Evolutionary conservation across 805 yeast species (phyloP).

Genomic region (Zygotorulaspora sp.): DNA sequence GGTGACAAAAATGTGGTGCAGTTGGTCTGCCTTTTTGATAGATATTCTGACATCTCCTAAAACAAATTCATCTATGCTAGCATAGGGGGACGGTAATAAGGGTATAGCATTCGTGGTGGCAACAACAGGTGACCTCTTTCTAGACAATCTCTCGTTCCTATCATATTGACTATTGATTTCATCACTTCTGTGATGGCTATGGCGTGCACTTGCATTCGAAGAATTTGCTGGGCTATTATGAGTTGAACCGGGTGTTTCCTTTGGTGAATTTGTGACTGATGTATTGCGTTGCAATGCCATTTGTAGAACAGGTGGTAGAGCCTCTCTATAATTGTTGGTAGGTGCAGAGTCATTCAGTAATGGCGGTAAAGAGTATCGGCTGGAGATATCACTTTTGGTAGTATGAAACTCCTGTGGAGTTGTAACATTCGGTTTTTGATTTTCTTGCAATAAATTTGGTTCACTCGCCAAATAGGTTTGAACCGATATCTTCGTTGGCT

Average conservation of each 20-base stretch:
- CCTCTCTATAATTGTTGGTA: conserved; percentile 35
- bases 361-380: conserved; percentile 24
- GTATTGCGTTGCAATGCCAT: conserved; percentile 40
- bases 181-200: background rate
- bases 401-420: conserved; percentile 10
- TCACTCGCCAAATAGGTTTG: conserved; percentile 45
- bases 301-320: conserved; percentile 42
- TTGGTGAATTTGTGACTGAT: conserved; percentile 14
- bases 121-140: conserved; percentile 19
- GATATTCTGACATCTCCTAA: conserved; percentile 73
- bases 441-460: conserved; percentile 38
- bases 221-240: conserved; percentile 8
- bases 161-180: background rate
- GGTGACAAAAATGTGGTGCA: conserved; percentile 64
- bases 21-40: conserved; percentile 59
- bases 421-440: conserved; percentile 25
- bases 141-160: too few relatives aligned
- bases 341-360: conserved; percentile 43
- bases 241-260: conserved; percentile 11
- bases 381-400: conserved; percentile 5
- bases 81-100: conserved; percentile 31
- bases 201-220: background rate
- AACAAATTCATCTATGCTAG: conserved; percentile 54
- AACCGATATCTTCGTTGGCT: conserved; percentile 29
- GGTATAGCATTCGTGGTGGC: conserved; percentile 31